These are phyloP conservation scores for Tuber brumale DNA, from an alignment of 495 filamentous ascomycete species.

Conservation along the genomic window DNA sequence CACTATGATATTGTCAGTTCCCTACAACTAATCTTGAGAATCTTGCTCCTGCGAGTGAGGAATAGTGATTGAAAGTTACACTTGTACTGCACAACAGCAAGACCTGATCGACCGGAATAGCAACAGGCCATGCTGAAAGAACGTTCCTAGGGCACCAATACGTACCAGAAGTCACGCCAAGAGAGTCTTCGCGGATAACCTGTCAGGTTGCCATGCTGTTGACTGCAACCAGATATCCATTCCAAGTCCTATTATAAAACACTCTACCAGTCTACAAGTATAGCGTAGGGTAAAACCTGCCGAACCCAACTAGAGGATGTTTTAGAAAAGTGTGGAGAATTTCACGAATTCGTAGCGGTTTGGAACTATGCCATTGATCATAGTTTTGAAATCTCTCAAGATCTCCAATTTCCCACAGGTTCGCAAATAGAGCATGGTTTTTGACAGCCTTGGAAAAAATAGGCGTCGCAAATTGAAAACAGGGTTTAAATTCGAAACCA, in stretches of 20 bases:
- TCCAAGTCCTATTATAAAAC: too few species aligned
- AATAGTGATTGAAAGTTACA: not conserved
- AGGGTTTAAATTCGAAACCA: not conserved
- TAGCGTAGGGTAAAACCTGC: too few species aligned
- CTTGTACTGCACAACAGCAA: not conserved
- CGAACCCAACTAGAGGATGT: not conserved
- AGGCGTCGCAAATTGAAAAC: not conserved
- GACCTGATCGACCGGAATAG: not conserved
- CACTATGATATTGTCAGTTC: not conserved
- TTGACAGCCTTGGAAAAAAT: not conserved
- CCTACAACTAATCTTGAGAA: not conserved
- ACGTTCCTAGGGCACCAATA: not conserved
- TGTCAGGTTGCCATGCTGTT: not conserved
- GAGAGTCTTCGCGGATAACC: not conserved
- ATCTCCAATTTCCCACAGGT: not conserved
- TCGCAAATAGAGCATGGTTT: not conserved
- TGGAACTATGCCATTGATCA: not conserved
- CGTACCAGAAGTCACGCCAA: not conserved
- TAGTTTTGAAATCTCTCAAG: not conserved
- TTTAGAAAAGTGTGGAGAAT: too few species aligned
- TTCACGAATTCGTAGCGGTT: too few species aligned
- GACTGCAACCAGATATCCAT: too few species aligned
- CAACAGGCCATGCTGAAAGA: not conserved
- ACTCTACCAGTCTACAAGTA: too few species aligned
- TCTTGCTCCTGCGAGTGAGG: not conserved